phyloP scores from a whole-genome alignment of 2,329 filamentous ascomycete genomes.

The Cercospora sp. region DNA sequence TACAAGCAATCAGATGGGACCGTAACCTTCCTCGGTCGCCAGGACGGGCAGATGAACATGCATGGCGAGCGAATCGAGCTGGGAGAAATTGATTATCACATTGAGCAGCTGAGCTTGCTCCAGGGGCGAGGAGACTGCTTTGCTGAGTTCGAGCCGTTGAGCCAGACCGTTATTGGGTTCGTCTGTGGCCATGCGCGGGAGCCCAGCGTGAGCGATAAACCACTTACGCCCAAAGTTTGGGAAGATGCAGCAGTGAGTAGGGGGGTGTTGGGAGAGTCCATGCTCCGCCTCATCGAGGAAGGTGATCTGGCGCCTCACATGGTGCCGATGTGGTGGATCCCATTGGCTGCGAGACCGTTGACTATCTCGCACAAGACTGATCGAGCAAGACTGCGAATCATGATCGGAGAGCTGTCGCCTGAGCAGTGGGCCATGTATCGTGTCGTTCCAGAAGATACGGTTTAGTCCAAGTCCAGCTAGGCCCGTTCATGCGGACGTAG shows the following conservation, averaged over 20 bases:
- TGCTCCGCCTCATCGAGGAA: neutral
- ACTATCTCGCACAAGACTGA: neutral
- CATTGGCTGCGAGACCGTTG: neutral
- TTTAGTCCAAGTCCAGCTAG: neutral
- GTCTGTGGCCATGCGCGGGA: neutral
- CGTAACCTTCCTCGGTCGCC: constrained; percentile 58
- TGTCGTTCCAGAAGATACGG: neutral
- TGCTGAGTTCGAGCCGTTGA: neutral
- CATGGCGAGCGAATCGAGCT: constrained; percentile 75
- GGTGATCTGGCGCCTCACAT: neutral
- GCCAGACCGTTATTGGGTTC: neutral
- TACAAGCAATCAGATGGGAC: neutral
- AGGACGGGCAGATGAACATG: constrained; percentile 76
- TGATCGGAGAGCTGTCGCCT: neutral
- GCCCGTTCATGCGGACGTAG: neutral
- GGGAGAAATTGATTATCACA: constrained; percentile 65
- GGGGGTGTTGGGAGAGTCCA: neutral
- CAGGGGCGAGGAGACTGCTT: neutral
- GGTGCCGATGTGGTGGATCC: neutral
- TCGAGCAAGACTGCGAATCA: neutral
- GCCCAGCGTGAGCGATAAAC: neutral
- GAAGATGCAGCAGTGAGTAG: neutral
- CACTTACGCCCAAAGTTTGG: neutral
- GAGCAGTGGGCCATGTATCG: neutral
- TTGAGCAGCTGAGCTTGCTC: constrained; percentile 37